These are phyloP conservation scores for Amanita molliuscula DNA, from an alignment of 768 basidiomycete genomes.

Conservation along the genomic window DNA sequence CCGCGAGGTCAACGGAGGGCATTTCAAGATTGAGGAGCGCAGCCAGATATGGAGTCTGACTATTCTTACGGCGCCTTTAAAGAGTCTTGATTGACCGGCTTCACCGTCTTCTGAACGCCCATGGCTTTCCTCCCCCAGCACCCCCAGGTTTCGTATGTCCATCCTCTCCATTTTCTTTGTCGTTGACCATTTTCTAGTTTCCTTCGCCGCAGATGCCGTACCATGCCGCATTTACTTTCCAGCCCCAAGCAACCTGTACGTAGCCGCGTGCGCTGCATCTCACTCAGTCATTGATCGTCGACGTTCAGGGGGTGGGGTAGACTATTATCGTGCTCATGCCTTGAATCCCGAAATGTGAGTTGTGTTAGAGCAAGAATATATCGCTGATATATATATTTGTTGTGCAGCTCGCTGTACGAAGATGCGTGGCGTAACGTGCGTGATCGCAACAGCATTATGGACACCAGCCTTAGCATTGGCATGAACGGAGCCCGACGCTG, in stretches of 20 bases:
- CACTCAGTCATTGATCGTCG: neutral
- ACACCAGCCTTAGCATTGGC: slow-evolving; percentile 35
- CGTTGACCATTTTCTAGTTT: neutral
- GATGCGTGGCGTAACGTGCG: slow-evolving; percentile 39
- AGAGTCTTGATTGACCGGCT: neutral
- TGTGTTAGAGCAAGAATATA: neutral
- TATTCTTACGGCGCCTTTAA: neutral
- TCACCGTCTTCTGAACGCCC: neutral
- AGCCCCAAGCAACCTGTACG: slow-evolving; percentile 5
- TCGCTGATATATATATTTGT: neutral
- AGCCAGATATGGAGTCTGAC: neutral
- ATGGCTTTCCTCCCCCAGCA: neutral
- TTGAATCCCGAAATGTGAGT: slow-evolving; percentile 28
- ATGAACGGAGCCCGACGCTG: slow-evolving; percentile 51
- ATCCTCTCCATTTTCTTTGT: neutral
- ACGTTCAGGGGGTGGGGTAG: slow-evolving; percentile 19
- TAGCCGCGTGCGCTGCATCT: neutral
- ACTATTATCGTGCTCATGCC: slow-evolving; percentile 37
- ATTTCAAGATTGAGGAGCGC: neutral
- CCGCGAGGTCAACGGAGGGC: slow-evolving; percentile 49
- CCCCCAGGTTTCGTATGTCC: neutral
- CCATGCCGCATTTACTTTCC: neutral
- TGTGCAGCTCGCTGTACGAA: slow-evolving; percentile 45
- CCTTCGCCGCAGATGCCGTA: neutral
- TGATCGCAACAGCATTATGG: slow-evolving; percentile 23